Conservation (phyloP, 371 early-diverging fungal species). For the Mortierella sp. region DNA sequence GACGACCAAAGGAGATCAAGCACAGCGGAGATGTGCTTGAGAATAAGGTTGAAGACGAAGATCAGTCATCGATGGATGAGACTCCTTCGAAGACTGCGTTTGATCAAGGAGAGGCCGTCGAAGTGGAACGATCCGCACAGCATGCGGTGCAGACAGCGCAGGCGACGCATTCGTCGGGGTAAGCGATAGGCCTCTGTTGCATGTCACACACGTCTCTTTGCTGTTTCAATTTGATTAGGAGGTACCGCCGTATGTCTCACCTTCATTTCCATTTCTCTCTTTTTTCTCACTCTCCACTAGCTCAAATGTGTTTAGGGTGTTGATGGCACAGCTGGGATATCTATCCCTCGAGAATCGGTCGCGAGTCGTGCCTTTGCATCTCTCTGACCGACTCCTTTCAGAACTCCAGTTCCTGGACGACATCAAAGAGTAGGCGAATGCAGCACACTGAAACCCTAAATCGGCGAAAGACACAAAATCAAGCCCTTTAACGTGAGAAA, state of each 20-base stretch:
- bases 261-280: neutral
- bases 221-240: too few relatives aligned
- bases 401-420: conserved; percentile 77
- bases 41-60: neutral
- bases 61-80: neutral
- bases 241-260: too few relatives aligned
- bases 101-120: conserved; percentile 32
- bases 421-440: conserved; percentile 79
- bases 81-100: conserved; percentile 9
- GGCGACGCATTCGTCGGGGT: neutral
- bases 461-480: too few relatives aligned
- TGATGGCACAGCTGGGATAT: conserved; percentile 75
- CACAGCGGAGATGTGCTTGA: neutral
- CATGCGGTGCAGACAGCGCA: conserved; percentile 2
- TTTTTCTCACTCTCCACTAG: conserved; percentile 28
- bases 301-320: conserved; percentile 67
- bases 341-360: conserved; percentile 66
- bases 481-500: too few relatives aligned
- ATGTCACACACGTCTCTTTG: too few relatives aligned
- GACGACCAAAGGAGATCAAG: neutral
- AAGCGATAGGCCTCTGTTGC: neutral
- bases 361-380: conserved; percentile 69
- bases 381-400: conserved; percentile 68
- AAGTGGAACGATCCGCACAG: conserved; percentile 3
- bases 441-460: too few relatives aligned